Percentiles rank a stretch among this genome's conserved stretches.
These are phyloP conservation scores for Dothiorella sarmentorum DNA, from an alignment of 2,329 filamentous ascomycete genomes.

Conservation along the genomic window DNA sequence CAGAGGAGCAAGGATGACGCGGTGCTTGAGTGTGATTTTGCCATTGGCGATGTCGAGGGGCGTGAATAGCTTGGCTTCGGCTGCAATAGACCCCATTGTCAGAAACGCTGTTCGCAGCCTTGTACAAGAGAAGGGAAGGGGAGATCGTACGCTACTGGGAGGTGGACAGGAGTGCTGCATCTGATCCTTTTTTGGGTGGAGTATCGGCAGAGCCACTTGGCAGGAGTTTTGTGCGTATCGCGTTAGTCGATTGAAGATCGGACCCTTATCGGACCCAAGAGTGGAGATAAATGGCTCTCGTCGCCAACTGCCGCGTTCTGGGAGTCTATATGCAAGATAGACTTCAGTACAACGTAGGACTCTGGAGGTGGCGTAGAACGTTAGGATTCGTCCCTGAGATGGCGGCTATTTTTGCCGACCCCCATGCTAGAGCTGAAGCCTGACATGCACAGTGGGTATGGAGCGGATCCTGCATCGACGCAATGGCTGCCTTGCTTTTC, in stretches of 20 bases:
- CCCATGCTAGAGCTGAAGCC: not conserved
- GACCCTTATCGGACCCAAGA: not conserved
- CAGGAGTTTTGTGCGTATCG: not conserved
- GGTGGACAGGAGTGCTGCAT: too few relatives aligned
- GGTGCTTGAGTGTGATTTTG: constrained; percentile 36
- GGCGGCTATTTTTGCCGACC: not conserved
- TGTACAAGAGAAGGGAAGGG: too few relatives aligned
- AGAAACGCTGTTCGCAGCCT: not conserved
- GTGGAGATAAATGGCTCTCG: not conserved
- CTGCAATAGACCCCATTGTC: constrained; percentile 9
- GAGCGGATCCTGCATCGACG: not conserved
- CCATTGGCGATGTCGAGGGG: constrained; percentile 34
- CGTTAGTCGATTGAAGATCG: constrained; percentile 9
- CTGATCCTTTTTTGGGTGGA: not conserved
- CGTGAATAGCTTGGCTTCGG: constrained; percentile 36
- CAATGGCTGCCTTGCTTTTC: not conserved
- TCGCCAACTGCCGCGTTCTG: not conserved
- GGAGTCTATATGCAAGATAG: too few relatives aligned
- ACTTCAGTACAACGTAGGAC: too few relatives aligned
- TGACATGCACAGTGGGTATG: too few relatives aligned
- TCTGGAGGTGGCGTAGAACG: too few relatives aligned
- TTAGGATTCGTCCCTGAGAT: not conserved
- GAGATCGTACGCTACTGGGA: too few relatives aligned
- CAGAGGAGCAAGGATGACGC: constrained; percentile 38
- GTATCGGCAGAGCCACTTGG: not conserved